Conservation (phyloP, 371 early-diverging fungal species). For the Mucor sp. region DNA sequence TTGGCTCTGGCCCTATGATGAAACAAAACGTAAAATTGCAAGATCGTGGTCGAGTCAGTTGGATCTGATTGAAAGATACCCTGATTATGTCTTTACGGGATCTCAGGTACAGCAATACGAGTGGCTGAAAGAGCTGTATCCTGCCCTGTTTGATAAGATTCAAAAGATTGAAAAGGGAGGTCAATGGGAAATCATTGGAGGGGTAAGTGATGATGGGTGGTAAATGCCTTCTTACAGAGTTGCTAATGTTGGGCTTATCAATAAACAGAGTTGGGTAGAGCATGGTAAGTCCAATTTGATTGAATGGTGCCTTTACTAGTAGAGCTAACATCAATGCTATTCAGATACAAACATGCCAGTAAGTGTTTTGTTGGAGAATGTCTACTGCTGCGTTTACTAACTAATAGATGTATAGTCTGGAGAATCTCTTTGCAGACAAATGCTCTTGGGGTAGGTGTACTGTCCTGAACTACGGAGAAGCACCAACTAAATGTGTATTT, state of each 20-base stretch:
- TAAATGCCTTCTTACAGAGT: too few species aligned
- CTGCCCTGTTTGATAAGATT: conserved; percentile 78
- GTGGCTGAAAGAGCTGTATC: conserved; percentile 88
- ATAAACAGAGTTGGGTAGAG: conserved; percentile 58
- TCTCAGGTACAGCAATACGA: conserved; percentile 94
- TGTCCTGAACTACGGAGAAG: background rate
- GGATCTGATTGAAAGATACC: conserved; percentile 83
- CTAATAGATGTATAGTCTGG: conserved; percentile 59
- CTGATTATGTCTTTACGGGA: conserved; percentile 87
- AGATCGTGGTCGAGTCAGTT: conserved; percentile 91
- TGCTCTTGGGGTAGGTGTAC: conserved; percentile 69
- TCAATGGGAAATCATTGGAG: conserved; percentile 94
- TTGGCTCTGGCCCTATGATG: conserved; percentile 94
- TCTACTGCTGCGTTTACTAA: background rate
- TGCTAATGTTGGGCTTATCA: too few species aligned
- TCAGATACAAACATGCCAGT: conserved; percentile 95
- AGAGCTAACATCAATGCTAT: background rate
- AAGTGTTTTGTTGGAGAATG: background rate
- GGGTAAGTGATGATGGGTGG: too few species aligned
- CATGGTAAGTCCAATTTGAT: conserved; percentile 37
- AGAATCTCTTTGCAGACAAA: conserved; percentile 91
- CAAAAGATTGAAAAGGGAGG: conserved; percentile 69
- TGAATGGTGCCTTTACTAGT: background rate
- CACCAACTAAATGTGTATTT: background rate
- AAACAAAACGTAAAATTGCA: conserved; percentile 95